A percentile compares a stretch with the other conserved stretches of the same genome.
These are phyloP conservation scores for Euphorbia corollata DNA, from an alignment of 441 rosid genomes.

Conservation along the genomic window DNA sequence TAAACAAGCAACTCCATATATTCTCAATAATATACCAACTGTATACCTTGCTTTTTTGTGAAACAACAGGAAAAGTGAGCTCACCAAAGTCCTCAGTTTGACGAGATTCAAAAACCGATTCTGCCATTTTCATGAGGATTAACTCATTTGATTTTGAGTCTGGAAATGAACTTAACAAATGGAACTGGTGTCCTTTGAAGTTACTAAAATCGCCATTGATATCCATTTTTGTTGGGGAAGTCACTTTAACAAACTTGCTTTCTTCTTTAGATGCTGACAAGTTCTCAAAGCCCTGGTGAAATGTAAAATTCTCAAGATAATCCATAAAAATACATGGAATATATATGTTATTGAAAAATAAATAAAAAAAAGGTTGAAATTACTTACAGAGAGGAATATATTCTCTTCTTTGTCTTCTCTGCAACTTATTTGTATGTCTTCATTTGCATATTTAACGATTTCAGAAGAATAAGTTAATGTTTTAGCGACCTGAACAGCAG, in stretches of 20 bases:
- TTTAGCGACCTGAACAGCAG: conserved; percentile 32
- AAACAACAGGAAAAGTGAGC: conserved; percentile 18
- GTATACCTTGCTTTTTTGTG: conserved; percentile 20
- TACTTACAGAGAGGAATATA: conserved; percentile 33
- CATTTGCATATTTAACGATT: conserved; percentile 27
- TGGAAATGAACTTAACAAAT: conserved; percentile 19
- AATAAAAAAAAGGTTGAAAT: background rate
- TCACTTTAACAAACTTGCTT: conserved; percentile 25
- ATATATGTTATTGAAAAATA: background rate
- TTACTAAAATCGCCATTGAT: conserved; percentile 8
- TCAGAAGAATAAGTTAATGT: conserved; percentile 28
- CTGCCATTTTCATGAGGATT: conserved; percentile 30
- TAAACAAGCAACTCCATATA: conserved; percentile 2
- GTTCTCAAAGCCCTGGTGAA: conserved; percentile 35
- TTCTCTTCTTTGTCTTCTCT: conserved; percentile 24
- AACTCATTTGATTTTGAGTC: conserved; percentile 27
- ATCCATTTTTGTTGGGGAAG: conserved; percentile 22
- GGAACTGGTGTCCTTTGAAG: conserved; percentile 14
- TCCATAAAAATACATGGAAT: background rate
- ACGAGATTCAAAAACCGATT: conserved; percentile 33
- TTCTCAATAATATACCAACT: conserved; percentile 2
- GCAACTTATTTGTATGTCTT: conserved; percentile 22
- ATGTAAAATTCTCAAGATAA: conserved; percentile 1
- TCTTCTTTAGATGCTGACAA: conserved; percentile 26
- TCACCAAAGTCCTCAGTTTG: conserved; percentile 19